phyloP scores from a whole-genome alignment of 768 basidiomycete genomes.

The Tricholoma bakamatsutake region DNA sequence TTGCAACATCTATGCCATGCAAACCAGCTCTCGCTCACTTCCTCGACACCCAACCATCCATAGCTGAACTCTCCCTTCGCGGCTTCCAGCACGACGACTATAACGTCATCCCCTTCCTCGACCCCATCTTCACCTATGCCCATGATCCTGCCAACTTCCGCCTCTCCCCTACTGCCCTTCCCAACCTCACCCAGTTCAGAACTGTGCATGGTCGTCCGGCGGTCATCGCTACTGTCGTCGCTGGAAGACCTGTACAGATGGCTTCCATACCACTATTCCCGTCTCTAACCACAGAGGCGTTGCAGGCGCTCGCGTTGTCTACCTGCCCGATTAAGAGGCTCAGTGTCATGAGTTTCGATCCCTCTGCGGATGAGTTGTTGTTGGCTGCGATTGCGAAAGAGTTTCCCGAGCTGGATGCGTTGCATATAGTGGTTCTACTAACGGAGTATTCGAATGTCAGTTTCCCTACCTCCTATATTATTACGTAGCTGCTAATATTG shows the following conservation, averaged over 20 bases:
- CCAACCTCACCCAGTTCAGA: conserved; percentile 43
- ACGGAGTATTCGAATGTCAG: conserved; percentile 43
- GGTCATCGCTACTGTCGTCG: conserved; percentile 39
- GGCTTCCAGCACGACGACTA: conserved; percentile 36
- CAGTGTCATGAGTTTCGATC: conserved; percentile 56
- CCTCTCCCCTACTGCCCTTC: conserved; percentile 37
- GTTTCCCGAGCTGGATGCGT: conserved; percentile 47
- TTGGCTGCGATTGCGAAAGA: conserved; percentile 36
- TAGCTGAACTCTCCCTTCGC: conserved; percentile 50
- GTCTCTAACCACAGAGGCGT: conserved; percentile 29
- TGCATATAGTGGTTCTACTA: conserved; percentile 55
- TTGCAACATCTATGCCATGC: conserved; percentile 55
- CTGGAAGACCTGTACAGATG: conserved; percentile 40
- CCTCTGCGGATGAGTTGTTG: conserved; percentile 39
- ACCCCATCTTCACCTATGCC: conserved; percentile 11
- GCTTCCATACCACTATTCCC: conserved; percentile 51
- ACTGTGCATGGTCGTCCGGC: conserved; percentile 46
- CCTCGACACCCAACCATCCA: conserved; percentile 41
- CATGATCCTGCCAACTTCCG: conserved; percentile 18
- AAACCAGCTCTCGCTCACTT: conserved; percentile 41
- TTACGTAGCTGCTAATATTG: neutral
- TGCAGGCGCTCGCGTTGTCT: conserved; percentile 38
- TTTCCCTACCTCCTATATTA: conserved; percentile 4
- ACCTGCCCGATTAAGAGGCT: conserved; percentile 38
- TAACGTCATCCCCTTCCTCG: conserved; percentile 18